Conservation (phyloP, 345 rosid genomes). For the Brassica napus region DNA sequence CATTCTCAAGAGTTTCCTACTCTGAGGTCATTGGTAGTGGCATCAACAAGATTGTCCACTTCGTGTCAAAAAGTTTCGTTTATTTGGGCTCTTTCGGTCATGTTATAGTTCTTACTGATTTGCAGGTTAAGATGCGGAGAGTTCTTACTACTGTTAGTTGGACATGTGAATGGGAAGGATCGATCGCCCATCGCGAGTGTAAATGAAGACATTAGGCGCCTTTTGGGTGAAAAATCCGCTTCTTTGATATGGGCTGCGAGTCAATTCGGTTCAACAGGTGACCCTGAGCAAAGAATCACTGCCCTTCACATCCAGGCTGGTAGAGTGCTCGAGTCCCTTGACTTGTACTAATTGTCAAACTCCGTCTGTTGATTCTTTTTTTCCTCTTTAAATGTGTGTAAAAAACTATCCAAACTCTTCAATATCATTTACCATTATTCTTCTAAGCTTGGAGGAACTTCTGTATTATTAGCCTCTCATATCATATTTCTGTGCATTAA, state of each 20-base stretch:
- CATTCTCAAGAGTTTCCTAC: not conserved
- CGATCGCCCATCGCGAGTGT: slow-evolving; percentile 76
- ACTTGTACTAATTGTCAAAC: slow-evolving; percentile 51
- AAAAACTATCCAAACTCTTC: not conserved
- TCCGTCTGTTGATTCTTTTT: not conserved
- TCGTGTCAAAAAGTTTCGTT: not conserved
- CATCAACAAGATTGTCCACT: not conserved
- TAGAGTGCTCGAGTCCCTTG: slow-evolving; percentile 88
- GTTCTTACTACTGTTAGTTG: slow-evolving; percentile 86
- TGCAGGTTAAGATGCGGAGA: slow-evolving; percentile 91
- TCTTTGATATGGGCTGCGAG: slow-evolving; percentile 98
- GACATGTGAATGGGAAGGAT: slow-evolving; percentile 85
- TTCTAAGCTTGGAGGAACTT: not conserved
- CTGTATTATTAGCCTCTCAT: not conserved
- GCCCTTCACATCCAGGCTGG: slow-evolving; percentile 91
- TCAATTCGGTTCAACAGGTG: slow-evolving; percentile 84
- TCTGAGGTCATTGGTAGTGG: not conserved
- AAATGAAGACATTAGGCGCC: slow-evolving; percentile 81
- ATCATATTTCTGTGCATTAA: not conserved
- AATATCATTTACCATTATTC: not conserved
- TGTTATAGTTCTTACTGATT: slow-evolving; percentile 6
- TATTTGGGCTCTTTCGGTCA: not conserved
- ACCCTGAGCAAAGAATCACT: slow-evolving; percentile 80
- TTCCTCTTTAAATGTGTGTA: not conserved
- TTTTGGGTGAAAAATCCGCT: slow-evolving; percentile 91